Percentiles rank a stretch among this genome's conserved stretches.
Conservation (phyloP, 371 early-diverging fungal species). For the Blakeslea trispora region DNA sequence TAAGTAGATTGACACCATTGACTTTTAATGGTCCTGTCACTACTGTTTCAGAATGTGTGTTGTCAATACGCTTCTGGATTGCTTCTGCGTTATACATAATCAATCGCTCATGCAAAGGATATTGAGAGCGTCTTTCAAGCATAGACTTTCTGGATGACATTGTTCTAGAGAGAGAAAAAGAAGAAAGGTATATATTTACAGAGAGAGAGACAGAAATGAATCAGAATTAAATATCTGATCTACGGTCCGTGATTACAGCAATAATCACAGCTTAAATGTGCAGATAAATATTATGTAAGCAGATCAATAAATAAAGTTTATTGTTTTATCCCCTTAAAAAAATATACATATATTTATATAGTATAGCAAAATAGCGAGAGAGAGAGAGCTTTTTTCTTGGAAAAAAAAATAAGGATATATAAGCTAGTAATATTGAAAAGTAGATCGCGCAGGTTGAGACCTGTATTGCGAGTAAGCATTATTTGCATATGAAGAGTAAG, state of each 20-base stretch:
- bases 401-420: too few relatives aligned
- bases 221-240: too few relatives aligned
- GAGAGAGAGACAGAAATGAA: background rate
- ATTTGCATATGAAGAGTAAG: background rate
- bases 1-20: constrained; percentile 60
- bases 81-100: constrained; percentile 8
- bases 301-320: too few relatives aligned
- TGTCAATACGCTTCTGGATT: constrained; percentile 17
- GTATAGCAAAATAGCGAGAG: background rate
- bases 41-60: constrained; percentile 23
- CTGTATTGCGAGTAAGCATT: background rate
- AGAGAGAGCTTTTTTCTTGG: background rate
- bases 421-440: background rate
- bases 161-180: background rate
- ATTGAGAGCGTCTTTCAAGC: constrained; percentile 7
- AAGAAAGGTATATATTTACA: too few relatives aligned
- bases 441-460: background rate
- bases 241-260: too few relatives aligned
- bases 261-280: too few relatives aligned
- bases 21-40: constrained; percentile 21
- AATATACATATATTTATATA: too few relatives aligned
- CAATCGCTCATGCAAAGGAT: constrained; percentile 16
- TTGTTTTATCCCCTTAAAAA: too few relatives aligned
- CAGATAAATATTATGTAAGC: too few relatives aligned
- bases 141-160: constrained; percentile 2